Base-by-base conservation (phyloP, 805 yeast species). In the Wickerhamiella dianesei region DNA sequence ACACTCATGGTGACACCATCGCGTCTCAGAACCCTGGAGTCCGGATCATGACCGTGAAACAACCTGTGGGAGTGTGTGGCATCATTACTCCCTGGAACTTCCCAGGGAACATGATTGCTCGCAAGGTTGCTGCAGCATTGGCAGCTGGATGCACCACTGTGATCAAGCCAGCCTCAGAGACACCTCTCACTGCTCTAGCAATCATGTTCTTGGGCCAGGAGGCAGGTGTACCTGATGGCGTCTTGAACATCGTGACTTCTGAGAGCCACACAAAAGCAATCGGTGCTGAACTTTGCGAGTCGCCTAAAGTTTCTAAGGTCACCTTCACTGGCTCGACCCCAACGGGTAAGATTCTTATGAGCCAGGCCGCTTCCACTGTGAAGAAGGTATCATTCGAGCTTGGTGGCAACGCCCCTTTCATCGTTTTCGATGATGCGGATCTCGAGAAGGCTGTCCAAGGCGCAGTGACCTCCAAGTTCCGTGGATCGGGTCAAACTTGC, bases 81-180 rank as follows among this genome's bases (percentile, higher is more conserved):
- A 75, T 82, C 46, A 61, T 82, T 56, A 80, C 89, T 2, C 92
- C 92, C 3, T 82, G 92, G 92, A 82, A 83, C 63, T 83, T 82
- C 63, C 94, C 94, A 3, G 65, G 77, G 19, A 84, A 88, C 13
- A 81, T 80, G 88, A 78, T 80, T 50, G 72, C 86, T 4, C 67
- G 87, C 53, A 81, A 81, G 59, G 64, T 78, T 44, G 88, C 82
- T 18, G 86, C 89, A 29, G 86, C 85, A 2, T 58, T 80, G 25
- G 88, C 92, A 16, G 82, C 83, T 14, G 94, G 92, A 1, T 82
- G 89, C 62, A 76, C 89, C 4, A 66, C 80, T 2, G 84, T 82
- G 6, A 69, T 83, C 54, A 82, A 82, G 64, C 92, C 92, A 1
- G 89, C 85, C 14, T 66, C 74, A 2, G 84, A 79, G 57, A 82